Base-by-base conservation (phyloP, 2,329 filamentous ascomycete genomes). In the Penicillium frequentans region DNA sequence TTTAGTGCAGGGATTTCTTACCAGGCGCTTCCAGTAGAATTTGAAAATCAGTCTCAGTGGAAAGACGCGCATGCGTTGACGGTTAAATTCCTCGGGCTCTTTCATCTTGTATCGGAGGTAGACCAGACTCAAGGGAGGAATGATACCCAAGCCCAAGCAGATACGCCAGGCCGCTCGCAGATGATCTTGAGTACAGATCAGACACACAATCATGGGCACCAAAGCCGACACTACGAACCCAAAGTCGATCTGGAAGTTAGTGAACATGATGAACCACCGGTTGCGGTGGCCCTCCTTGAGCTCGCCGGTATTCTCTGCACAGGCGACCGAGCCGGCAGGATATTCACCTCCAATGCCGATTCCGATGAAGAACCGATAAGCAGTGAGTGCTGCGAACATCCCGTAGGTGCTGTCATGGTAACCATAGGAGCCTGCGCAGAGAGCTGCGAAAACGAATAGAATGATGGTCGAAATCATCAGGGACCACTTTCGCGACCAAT, bases 261-360 rank as follows among this genome's bases (percentile, higher is more conserved):
- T 96, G 73, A 95, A 96, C 62, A 96, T 81, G 66, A 93, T 90
- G 70, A 93, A 97, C 91, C 91, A 96, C 39, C 89, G 82, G 70
- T 97, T 93, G n/a, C 93, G 82, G 16, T 89, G 88, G 11, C 93
- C 93, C 16, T 77, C 74, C 73, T 91, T 91, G 57, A 97, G 80
- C 70, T 96, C 91, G 23, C 90, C 90, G 0, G 89, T 93, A 5
- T 88, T 89, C 75, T 97, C 93, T 3, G 92, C 90, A 52, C 86
- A 90, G 2, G 89, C 90, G 0, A 97, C 93, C 57, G 86, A 90
- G 3, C 93, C 93, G 1, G 75, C 74, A 29, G 77, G 77, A 55
- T 75, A 74, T 73, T 75, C 79, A 82, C 75, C 89, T 16, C 82
- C 91, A 51, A 96, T 93, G n/a, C 90, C 89, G 60, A 91, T 85